phyloP scores from a whole-genome alignment of 139 green algal species.

The Chlamydomonas incerta region DNA sequence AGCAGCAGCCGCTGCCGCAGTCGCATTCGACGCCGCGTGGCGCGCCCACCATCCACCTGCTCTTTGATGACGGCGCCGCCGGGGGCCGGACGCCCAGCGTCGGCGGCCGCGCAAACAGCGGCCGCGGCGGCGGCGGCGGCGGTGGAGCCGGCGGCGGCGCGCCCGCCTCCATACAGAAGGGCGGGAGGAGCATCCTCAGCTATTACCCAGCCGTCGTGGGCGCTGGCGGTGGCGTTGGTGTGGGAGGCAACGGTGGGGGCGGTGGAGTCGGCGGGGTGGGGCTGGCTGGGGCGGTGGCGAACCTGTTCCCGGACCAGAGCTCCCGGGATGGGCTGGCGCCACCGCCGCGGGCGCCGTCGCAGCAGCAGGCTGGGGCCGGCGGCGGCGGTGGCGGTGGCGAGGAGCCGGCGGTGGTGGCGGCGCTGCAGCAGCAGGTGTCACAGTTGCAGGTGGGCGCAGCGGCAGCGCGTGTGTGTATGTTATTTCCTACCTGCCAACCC shows the following conservation, averaged over 20 bases:
- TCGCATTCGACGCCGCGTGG: background rate
- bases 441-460: conserved; percentile 15
- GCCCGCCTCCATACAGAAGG: background rate
- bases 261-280: background rate
- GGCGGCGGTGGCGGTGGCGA: background rate
- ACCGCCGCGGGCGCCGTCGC: background rate
- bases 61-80: background rate
- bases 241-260: background rate
- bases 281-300: background rate
- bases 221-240: background rate
- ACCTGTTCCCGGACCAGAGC: conserved; percentile 5
- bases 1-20: background rate
- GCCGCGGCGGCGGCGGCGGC: background rate
- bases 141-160: background rate
- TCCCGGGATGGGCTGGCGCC: conserved; percentile 17
- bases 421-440: conserved; percentile 17
- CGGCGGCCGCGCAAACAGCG: background rate
- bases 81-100: background rate
- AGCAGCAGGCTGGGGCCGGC: background rate
- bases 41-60: background rate
- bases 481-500: too few species aligned
- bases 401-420: background rate
- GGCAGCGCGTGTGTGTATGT: background rate
- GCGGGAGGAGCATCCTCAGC: background rate
- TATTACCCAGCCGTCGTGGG: conserved; percentile 7